These are phyloP conservation scores for Agroathelia rolfsii DNA, from an alignment of 1,284 basidiomycete species.

Conservation along the genomic window DNA sequence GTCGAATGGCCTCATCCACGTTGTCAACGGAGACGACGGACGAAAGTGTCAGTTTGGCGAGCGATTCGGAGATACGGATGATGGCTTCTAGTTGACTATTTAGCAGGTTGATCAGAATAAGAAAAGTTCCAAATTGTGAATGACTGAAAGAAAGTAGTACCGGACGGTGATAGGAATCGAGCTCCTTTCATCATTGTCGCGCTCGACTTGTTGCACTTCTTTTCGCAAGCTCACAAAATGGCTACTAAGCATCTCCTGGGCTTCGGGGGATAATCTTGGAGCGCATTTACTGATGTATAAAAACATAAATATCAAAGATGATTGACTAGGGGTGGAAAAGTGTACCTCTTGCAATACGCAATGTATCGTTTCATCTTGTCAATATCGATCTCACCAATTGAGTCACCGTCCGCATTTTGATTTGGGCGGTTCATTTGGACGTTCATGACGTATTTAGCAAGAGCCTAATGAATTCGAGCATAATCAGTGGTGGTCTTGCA, in stretches of 20 bases:
- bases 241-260: constrained; percentile 93
- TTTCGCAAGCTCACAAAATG: constrained; percentile 95
- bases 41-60: constrained; percentile 90
- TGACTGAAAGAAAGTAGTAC: constrained; percentile 27
- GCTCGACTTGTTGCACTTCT: constrained; percentile 93
- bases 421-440: constrained; percentile 93
- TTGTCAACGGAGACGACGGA: constrained; percentile 86
- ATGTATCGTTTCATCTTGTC: constrained; percentile 99
- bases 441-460: constrained; percentile 97
- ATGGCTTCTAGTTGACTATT: constrained; percentile 95
- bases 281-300: constrained; percentile 73
- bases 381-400: constrained; percentile 88
- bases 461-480: constrained; percentile 49
- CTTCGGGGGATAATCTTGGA: constrained; percentile 85
- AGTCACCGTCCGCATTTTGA: constrained; percentile 49
- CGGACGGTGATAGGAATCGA: constrained; percentile 98
- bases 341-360: constrained; percentile 88
- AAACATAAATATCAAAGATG: background rate
- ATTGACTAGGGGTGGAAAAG: constrained; percentile 6
- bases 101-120: constrained; percentile 8
- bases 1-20: constrained; percentile 94
- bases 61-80: constrained; percentile 94
- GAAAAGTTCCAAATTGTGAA: too few species aligned
- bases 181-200: constrained; percentile 94
- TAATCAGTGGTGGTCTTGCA: constrained; percentile 3